phyloP scores from a whole-genome alignment of 768 basidiomycete genomes.

The Boletus fagicola region DNA sequence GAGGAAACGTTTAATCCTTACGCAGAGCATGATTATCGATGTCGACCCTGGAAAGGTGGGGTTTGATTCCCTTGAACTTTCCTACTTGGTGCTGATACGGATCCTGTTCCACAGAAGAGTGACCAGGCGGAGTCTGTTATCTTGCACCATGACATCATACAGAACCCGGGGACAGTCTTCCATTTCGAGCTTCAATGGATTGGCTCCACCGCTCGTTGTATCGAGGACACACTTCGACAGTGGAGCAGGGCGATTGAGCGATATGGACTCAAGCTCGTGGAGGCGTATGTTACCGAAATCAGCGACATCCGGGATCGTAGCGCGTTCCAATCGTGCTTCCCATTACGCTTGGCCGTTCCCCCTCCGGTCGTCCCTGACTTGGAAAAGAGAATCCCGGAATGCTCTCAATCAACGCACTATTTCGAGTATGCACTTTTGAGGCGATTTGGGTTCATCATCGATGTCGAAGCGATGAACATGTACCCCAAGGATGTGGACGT shows the following conservation, averaged over 20 bases:
- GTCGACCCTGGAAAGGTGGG: slow-evolving; percentile 72
- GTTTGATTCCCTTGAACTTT: not conserved
- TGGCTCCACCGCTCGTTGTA: slow-evolving; percentile 85
- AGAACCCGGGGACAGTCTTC: slow-evolving; percentile 92
- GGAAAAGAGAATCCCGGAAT: slow-evolving; percentile 65
- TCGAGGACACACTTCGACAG: slow-evolving; percentile 81
- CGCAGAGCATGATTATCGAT: slow-evolving; percentile 90
- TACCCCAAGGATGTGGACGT: slow-evolving; percentile 84
- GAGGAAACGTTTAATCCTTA: slow-evolving; percentile 68
- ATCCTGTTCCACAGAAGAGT: slow-evolving; percentile 55
- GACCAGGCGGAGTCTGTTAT: slow-evolving; percentile 87
- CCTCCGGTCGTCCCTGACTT: slow-evolving; percentile 72
- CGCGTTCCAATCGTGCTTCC: slow-evolving; percentile 89
- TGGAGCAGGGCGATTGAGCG: slow-evolving; percentile 84
- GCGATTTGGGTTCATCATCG: slow-evolving; percentile 78
- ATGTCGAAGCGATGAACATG: slow-evolving; percentile 72
- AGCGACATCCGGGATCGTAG: slow-evolving; percentile 81
- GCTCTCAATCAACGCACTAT: slow-evolving; percentile 62
- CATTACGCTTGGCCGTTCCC: slow-evolving; percentile 70
- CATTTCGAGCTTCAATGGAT: slow-evolving; percentile 99
- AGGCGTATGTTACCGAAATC: slow-evolving; percentile 91
- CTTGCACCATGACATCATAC: slow-evolving; percentile 91
- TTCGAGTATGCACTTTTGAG: slow-evolving; percentile 79
- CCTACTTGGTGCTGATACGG: slow-evolving; percentile 9
- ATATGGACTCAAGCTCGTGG: slow-evolving; percentile 89